A percentile compares a stretch with the other conserved stretches of the same genome.
Evolutionary conservation across 495 filamentous ascomycete species (phyloP).

Genomic region (Neurospora hispaniola): DNA sequence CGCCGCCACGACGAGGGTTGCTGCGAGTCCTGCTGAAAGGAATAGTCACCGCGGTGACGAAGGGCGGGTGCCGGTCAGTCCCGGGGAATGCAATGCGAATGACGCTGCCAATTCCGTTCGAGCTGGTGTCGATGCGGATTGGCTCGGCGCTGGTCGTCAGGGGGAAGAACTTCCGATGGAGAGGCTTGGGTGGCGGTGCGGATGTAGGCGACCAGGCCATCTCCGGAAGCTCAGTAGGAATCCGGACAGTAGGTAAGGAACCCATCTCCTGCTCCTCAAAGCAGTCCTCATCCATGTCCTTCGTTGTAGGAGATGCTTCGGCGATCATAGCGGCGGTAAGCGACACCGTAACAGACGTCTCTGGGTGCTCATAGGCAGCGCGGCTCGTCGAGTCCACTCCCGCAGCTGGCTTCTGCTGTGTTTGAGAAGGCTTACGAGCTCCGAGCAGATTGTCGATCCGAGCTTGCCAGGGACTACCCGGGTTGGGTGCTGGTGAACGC

Average conservation of each 20-base stretch:
- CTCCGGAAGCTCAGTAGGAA: constrained; percentile 51
- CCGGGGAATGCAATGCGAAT: constrained; percentile 37
- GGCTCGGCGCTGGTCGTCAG: constrained; percentile 29
- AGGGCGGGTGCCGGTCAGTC: constrained; percentile 7
- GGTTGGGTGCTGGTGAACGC: neutral
- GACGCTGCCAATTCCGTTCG: constrained; percentile 27
- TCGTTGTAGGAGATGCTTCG: constrained; percentile 33
- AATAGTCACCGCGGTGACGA: constrained; percentile 26
- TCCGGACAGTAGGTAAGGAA: constrained; percentile 57
- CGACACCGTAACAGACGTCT: constrained; percentile 37
- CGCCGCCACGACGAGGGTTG: constrained; percentile 35
- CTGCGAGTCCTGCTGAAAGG: constrained; percentile 31
- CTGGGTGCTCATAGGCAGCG: constrained; percentile 45
- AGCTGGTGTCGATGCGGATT: constrained; percentile 27
- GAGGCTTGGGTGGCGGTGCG: constrained; percentile 25
- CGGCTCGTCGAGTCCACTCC: constrained; percentile 47
- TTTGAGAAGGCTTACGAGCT: constrained; percentile 44
- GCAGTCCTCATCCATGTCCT: constrained; percentile 64
- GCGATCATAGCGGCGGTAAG: constrained; percentile 1
- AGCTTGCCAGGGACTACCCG: constrained; percentile 51
- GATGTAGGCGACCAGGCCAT: constrained; percentile 34
- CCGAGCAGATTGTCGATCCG: constrained; percentile 59
- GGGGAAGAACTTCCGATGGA: constrained; percentile 25
- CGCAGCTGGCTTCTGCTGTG: constrained; percentile 43
- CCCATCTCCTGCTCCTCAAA: constrained; percentile 78